Evolutionary conservation across 1,139 yeast species (phyloP), one percentile per base, ranked within the genome.

Genomic region (Saccharomyces hybrid): DNA sequence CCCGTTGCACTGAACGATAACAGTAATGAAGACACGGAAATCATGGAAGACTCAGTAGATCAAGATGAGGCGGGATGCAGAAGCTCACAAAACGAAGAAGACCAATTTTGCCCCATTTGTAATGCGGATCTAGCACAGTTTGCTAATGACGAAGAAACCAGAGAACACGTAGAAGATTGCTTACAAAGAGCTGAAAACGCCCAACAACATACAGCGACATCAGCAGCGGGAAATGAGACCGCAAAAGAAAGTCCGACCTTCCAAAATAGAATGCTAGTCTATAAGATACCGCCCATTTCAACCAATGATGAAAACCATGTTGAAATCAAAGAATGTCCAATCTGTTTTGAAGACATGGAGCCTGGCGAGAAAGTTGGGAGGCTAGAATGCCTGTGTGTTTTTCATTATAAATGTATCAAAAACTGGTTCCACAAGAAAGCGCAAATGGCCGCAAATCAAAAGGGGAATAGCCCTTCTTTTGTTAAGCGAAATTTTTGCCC

Each of bases 351-450:
- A 66, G 96, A 88, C 31, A 81, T 91, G 68, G 74, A 74, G 52
- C 88, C 90, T 0, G 97, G 96, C 3, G 95, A 90, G 56, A 85
- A 84, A 64, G 95, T 95, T 14, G 98, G 96, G 0, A 75, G 99
- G 42, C 73, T 95, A 54, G 99, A 93, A 69, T 95, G 99, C 69
- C 77, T 95, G 26, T 95, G 99, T 68, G 88, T 91, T 48, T 95
- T 88, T 69, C 99, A 95, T 68, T 89, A 90, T 68, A 75, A 79
- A 60, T 93, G 99, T 70, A 93, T 93, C 61, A 82, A 86, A 69
- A 85, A 83, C 60, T 93, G 99, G 99, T 88, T 91, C 66, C 79
- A 82, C 58, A 82, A 85, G 71, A 89, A 88, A 69, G 95, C 96
- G 0, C 84, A 64, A 28, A 60, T 62, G 49, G 48, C 59, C 11